phyloP scores from a whole-genome alignment of 208 protist species.

The Tritrichomonas musculus region DNA sequence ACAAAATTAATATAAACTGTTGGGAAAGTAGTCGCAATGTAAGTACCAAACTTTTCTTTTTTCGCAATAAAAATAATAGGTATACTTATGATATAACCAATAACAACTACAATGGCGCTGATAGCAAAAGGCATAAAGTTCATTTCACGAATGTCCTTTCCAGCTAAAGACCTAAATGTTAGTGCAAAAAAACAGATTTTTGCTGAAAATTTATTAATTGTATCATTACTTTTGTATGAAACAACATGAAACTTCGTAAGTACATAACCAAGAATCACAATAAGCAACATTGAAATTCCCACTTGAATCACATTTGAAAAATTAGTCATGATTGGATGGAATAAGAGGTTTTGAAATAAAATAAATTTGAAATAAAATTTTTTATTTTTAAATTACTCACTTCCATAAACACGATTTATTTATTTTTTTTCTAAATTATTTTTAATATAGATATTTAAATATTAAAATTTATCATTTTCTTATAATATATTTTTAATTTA shows the following conservation, averaged over 20 bases:
- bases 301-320: not conserved
- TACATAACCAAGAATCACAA: not conserved
- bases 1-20: not conserved
- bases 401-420: too few relatives aligned
- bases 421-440: too few relatives aligned
- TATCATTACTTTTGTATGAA: not conserved
- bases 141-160: not conserved
- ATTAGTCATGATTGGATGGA: too few relatives aligned
- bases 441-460: too few relatives aligned
- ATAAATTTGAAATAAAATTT: too few relatives aligned
- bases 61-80: not conserved
- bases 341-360: too few relatives aligned
- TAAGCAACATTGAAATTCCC: not conserved
- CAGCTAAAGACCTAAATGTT: not conserved
- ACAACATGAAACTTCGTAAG: not conserved
- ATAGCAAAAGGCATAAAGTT: not conserved
- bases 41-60: not conserved
- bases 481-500: too few relatives aligned
- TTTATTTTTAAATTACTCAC: too few relatives aligned
- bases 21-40: not conserved
- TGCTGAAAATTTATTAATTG: not conserved
- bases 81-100: not conserved
- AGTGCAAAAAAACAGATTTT: not conserved
- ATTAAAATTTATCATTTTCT: too few relatives aligned
- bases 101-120: not conserved